phyloP scores from a whole-genome alignment of 331 rosid genomes.

The Ulmus americana region DNA sequence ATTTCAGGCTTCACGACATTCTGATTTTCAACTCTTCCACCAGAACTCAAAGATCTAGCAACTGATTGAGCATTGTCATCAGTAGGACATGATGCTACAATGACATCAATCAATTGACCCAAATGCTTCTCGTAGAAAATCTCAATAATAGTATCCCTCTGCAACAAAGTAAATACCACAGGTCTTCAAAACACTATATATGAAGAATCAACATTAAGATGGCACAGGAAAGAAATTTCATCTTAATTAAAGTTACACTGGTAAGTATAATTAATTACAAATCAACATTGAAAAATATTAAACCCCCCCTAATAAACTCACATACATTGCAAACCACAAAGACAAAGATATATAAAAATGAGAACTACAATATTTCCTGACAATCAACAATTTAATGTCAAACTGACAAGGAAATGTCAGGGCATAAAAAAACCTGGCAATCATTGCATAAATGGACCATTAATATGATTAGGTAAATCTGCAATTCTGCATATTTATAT shows the following conservation, averaged over 20 bases:
- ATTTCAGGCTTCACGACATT: conserved; percentile 76
- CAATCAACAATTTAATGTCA: background rate
- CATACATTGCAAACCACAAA: conserved; percentile 20
- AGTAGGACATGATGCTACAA: conserved; percentile 67
- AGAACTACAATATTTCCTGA: background rate
- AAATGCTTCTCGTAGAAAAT: conserved; percentile 91
- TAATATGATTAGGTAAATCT: too few relatives aligned
- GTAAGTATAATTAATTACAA: conserved; percentile 49
- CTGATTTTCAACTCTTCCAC: conserved; percentile 36
- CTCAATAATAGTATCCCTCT: conserved; percentile 85
- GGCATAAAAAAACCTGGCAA: too few relatives aligned
- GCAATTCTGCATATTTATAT: too few relatives aligned
- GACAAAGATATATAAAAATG: background rate
- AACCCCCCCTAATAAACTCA: conserved; percentile 35
- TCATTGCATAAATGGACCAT: too few relatives aligned
- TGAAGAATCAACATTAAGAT: conserved; percentile 14
- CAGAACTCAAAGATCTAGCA: conserved; percentile 33
- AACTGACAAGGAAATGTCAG: background rate
- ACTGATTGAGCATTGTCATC: conserved; percentile 42
- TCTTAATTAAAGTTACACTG: conserved; percentile 39
- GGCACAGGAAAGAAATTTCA: conserved; percentile 15
- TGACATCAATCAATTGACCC: conserved; percentile 75
- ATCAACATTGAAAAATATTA: conserved; percentile 42
- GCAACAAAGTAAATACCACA: conserved; percentile 33
- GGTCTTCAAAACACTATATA: conserved; percentile 22